A percentile compares a stretch with the other conserved stretches of the same genome.
These are phyloP conservation scores for Tetrahymena thermophila DNA, from an alignment of 73 alveolate species.

Conservation along the genomic window DNA sequence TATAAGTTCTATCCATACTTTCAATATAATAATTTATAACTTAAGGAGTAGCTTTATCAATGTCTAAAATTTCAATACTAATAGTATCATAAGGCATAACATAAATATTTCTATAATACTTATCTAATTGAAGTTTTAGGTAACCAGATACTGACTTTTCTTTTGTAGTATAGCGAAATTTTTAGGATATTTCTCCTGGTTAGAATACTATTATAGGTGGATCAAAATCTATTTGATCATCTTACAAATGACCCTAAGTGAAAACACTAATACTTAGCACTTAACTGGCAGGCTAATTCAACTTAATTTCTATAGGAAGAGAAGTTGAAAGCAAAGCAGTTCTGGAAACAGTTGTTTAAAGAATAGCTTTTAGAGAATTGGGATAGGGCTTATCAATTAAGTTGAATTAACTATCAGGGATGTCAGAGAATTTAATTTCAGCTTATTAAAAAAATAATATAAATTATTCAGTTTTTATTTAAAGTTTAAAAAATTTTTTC, in stretches of 20 bases:
- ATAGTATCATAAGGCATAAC: not conserved
- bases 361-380: constrained; percentile 6
- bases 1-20: constrained; percentile 19
- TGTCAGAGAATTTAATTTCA: not conserved
- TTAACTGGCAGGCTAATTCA: constrained; percentile 22
- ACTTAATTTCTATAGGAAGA: constrained; percentile 18
- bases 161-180: constrained; percentile 17
- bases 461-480: not conserved
- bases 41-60: constrained; percentile 15
- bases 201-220: not conserved
- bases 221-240: constrained; percentile 1
- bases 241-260: constrained; percentile 6
- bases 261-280: not conserved
- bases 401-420: not conserved
- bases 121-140: not conserved
- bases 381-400: constrained; percentile 7
- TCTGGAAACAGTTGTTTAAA: constrained; percentile 19
- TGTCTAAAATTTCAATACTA: constrained; percentile 25
- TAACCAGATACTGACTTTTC: constrained; percentile 20
- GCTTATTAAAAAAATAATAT: not conserved
- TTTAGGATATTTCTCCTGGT: constrained; percentile 12
- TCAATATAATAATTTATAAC: constrained; percentile 29
- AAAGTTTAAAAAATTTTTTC: too few relatives aligned
- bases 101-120: constrained; percentile 4
- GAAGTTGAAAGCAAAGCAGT: constrained; percentile 31